These are phyloP conservation scores for Xylaria polymorpha DNA, from an alignment of 2,329 filamentous ascomycete species.

Conservation along the genomic window DNA sequence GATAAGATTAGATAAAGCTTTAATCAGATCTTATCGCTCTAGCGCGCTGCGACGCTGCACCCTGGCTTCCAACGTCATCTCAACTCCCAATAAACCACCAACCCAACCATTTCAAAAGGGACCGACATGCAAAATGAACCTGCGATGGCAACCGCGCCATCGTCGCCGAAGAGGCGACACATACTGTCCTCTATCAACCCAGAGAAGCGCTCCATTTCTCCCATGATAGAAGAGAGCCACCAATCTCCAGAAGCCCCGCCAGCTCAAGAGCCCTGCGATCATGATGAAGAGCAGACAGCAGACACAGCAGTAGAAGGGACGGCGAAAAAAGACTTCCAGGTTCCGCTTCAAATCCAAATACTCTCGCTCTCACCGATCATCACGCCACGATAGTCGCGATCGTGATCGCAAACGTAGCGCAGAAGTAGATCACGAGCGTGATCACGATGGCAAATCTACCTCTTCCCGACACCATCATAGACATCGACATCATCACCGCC, in stretches of 20 bases:
- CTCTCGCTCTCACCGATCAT: conserved; percentile 45
- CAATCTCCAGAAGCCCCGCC: conserved; percentile 29
- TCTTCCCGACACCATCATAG: conserved; percentile 36
- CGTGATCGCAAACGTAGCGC: conserved; percentile 13
- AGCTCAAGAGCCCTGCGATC: conserved; percentile 33
- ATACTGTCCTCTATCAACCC: conserved; percentile 51
- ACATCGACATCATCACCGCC: conserved; percentile 47
- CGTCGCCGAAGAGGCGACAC: conserved; percentile 51
- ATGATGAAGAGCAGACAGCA: conserved; percentile 33
- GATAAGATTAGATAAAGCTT: conserved; percentile 34
- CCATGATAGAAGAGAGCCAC: conserved; percentile 32
- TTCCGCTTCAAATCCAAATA: conserved; percentile 58
- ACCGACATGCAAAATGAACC: conserved; percentile 38
- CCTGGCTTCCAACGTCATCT: conserved; percentile 35
- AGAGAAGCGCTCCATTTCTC: conserved; percentile 40
- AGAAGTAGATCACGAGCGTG: conserved; percentile 16
- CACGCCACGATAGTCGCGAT: conserved; percentile 33
- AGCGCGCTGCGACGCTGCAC: neutral
- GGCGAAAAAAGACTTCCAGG: conserved; percentile 48
- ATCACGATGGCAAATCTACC: conserved; percentile 26
- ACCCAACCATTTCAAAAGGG: neutral
- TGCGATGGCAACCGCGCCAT: conserved; percentile 47
- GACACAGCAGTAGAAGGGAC: conserved; percentile 28
- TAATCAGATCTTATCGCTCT: conserved; percentile 26
- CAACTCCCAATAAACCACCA: neutral